Conservation (phyloP, 768 basidiomycete species). For the Amanita rubescens region DNA sequence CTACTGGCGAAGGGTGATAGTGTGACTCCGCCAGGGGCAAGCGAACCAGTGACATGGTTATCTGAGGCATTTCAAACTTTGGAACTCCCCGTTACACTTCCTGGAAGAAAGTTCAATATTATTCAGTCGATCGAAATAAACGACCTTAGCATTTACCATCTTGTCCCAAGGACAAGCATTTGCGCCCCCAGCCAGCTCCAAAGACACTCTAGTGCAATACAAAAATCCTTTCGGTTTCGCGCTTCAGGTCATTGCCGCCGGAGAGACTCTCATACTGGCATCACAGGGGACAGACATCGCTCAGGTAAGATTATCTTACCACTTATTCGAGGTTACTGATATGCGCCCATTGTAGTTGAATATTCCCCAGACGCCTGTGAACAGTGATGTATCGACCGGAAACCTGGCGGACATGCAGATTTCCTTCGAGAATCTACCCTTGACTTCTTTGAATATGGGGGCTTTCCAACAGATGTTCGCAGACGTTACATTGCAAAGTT, state of each 20-base stretch:
- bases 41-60: conserved; percentile 50
- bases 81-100: conserved; percentile 50
- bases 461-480: conserved; percentile 54
- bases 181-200: conserved; percentile 52
- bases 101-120: conserved; percentile 52
- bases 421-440: conserved; percentile 46
- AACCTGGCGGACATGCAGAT: conserved; percentile 55
- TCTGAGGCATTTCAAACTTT: conserved; percentile 66
- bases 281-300: conserved; percentile 44
- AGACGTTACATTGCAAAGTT: conserved; percentile 43
- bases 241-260: conserved; percentile 51
- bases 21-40: conserved; percentile 50
- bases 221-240: conserved; percentile 76
- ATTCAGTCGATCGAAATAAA: conserved; percentile 56
- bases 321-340: background rate
- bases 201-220: conserved; percentile 47
- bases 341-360: conserved; percentile 30
- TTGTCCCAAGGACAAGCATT: conserved; percentile 45
- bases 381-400: conserved; percentile 64
- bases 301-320: conserved; percentile 28
- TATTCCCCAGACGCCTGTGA: conserved; percentile 39
- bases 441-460: conserved; percentile 45
- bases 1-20: conserved; percentile 51
- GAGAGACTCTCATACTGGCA: conserved; percentile 46
- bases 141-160: conserved; percentile 50